Evolutionary conservation across 352 stramenopile species (phyloP).

Genomic region (Phytophthora litchii): DNA sequence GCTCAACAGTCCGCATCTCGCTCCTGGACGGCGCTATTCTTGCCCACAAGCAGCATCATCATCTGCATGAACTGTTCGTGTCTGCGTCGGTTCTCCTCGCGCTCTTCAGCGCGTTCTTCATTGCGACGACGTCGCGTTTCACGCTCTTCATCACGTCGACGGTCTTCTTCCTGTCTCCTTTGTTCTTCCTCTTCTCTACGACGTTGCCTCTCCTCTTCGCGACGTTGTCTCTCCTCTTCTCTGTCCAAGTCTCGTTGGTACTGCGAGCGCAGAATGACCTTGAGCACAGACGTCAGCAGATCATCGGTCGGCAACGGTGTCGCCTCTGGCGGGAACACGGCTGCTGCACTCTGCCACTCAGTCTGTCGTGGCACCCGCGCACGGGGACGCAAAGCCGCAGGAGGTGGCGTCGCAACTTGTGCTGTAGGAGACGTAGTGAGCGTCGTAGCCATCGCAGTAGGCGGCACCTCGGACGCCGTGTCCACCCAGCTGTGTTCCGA

Average conservation of each 20-base stretch:
- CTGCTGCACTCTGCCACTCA: conserved; percentile 32
- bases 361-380: conserved; percentile 8
- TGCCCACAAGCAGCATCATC: conserved; percentile 42
- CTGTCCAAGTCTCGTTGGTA: conserved; percentile 45
- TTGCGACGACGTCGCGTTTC: conserved; percentile 34
- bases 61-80: conserved; percentile 52
- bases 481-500: conserved; percentile 36
- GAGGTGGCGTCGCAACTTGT: conserved; percentile 1
- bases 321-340: conserved; percentile 21
- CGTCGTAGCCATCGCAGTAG: background rate
- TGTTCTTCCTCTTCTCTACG: conserved; percentile 35
- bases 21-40: conserved; percentile 22
- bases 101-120: conserved; percentile 40
- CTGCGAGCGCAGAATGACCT: conserved; percentile 42
- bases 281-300: conserved; percentile 39
- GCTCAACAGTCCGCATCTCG: conserved; percentile 27
- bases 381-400: conserved; percentile 9
- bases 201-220: conserved; percentile 37
- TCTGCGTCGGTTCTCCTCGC: conserved; percentile 37
- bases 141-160: conserved; percentile 42
- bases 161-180: conserved; percentile 39
- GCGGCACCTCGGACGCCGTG: conserved; percentile 10
- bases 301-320: conserved; percentile 32
- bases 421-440: conserved; percentile 2
- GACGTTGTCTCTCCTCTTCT: conserved; percentile 34